Evolutionary conservation across 73 alveolate genomes (phyloP).

Genomic region (Tetrahymena elliotti): DNA sequence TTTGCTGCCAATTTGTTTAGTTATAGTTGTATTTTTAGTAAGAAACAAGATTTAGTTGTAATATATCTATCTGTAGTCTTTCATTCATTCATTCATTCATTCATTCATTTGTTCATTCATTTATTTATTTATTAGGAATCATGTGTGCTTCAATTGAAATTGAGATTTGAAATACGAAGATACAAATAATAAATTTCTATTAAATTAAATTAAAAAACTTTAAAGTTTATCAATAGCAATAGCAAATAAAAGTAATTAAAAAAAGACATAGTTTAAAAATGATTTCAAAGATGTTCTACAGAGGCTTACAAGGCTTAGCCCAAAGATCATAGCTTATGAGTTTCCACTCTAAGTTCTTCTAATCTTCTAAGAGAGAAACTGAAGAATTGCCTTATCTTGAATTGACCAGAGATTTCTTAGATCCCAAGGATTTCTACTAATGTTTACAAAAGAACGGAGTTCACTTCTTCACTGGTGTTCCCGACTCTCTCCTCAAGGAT

Average conservation of each 20-base stretch:
- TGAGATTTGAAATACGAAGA: neutral
- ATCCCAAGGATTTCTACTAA: slow-evolving; percentile 46
- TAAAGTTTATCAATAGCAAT: neutral
- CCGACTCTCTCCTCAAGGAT: slow-evolving; percentile 85
- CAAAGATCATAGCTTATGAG: neutral
- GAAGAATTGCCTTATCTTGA: slow-evolving; percentile 38
- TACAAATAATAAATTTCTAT: neutral
- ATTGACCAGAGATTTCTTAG: slow-evolving; percentile 48
- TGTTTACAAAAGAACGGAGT: slow-evolving; percentile 45
- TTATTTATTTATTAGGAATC: too few species aligned
- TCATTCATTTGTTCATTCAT: too few species aligned
- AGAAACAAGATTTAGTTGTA: too few species aligned
- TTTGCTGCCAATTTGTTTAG: too few species aligned
- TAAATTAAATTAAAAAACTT: neutral
- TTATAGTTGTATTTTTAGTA: too few species aligned
- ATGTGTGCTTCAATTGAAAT: neutral
- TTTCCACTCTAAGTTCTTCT: neutral
- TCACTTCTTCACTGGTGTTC: slow-evolving; percentile 92
- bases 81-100: too few species aligned
- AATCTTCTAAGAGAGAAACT: slow-evolving; percentile 12
- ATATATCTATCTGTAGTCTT: too few species aligned
- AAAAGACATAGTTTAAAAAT: neutral
- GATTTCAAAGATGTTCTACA: neutral
- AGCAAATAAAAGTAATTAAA: neutral
- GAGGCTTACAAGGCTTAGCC: neutral